These are phyloP conservation scores for Ascosphaera apis DNA, from an alignment of 2,329 filamentous ascomycete species.

Conservation along the genomic window DNA sequence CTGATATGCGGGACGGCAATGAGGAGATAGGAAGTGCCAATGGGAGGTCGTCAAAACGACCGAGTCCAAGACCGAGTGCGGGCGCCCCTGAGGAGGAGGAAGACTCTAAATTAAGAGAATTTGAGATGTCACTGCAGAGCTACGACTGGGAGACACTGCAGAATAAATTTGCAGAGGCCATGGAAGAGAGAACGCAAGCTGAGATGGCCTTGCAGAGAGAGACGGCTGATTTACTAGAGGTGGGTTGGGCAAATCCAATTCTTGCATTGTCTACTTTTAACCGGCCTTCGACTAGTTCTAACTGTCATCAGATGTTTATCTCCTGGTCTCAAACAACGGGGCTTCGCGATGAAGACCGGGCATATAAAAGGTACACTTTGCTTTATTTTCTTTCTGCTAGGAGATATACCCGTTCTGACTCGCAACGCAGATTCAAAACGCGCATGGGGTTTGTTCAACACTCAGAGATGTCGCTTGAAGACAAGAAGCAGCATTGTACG, in stretches of 20 bases:
- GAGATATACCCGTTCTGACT: not conserved
- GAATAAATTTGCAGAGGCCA: conserved; percentile 40
- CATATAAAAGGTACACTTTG: conserved; percentile 43
- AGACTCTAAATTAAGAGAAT: conserved; percentile 6
- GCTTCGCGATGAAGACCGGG: conserved; percentile 50
- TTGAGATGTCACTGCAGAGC: conserved; percentile 17
- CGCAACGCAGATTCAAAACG: conserved; percentile 42
- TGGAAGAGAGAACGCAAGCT: conserved; percentile 36
- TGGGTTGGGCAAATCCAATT: conserved; percentile 18
- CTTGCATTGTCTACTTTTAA: not conserved
- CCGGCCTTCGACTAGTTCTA: conserved; percentile 1
- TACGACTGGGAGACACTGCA: conserved; percentile 68
- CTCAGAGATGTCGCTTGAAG: conserved; percentile 45
- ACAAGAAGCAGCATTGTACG: conserved; percentile 65
- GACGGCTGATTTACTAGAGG: conserved; percentile 40
- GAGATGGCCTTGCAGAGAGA: conserved; percentile 46
- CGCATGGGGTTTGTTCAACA: conserved; percentile 53
- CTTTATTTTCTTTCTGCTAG: not conserved
- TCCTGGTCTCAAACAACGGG: conserved; percentile 55
- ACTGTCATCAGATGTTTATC: conserved; percentile 41
- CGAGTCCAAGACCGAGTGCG: not conserved
- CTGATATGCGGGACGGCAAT: not conserved
- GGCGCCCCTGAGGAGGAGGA: not conserved
- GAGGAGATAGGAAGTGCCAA: not conserved
- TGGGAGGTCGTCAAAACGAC: not conserved